phyloP scores from a whole-genome alignment of 208 protist species.

The Wallacemonas sp. region DNA sequence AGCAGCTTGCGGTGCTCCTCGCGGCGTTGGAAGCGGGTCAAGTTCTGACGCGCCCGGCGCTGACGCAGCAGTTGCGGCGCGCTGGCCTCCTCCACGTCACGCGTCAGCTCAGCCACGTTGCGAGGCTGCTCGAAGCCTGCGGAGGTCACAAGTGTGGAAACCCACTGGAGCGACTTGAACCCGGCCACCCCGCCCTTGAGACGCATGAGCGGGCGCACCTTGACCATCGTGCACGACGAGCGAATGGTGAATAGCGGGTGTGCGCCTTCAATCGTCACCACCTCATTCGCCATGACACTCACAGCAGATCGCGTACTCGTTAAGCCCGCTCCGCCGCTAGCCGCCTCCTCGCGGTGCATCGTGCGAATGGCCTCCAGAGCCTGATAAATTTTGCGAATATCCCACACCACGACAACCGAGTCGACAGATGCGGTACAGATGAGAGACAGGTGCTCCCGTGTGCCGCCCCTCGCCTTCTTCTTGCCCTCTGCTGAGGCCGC shows the following conservation, averaged over 20 bases:
- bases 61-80: slow-evolving; percentile 28
- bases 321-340: background rate
- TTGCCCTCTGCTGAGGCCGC: slow-evolving; percentile 16
- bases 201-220: slow-evolving; percentile 76
- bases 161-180: slow-evolving; percentile 71
- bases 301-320: slow-evolving; percentile 7
- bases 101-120: slow-evolving; percentile 26
- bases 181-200: slow-evolving; percentile 82
- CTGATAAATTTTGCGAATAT: slow-evolving; percentile 77
- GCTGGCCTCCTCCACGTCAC: slow-evolving; percentile 32
- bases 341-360: background rate
- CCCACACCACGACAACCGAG: slow-evolving; percentile 84
- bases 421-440: slow-evolving; percentile 85
- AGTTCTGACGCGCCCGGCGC: slow-evolving; percentile 39
- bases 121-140: slow-evolving; percentile 35
- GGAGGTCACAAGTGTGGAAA: slow-evolving; percentile 71
- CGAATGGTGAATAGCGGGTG: slow-evolving; percentile 37
- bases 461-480: slow-evolving; percentile 18
- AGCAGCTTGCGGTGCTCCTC: slow-evolving; percentile 70
- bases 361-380: slow-evolving; percentile 54
- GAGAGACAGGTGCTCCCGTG: slow-evolving; percentile 74
- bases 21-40: slow-evolving; percentile 73
- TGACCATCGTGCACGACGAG: slow-evolving; percentile 73
- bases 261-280: slow-evolving; percentile 58
- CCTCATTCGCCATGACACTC: slow-evolving; percentile 39